Conservation (phyloP, 108 stramenopile species). For the Fragilariopsis cylindrus region DNA sequence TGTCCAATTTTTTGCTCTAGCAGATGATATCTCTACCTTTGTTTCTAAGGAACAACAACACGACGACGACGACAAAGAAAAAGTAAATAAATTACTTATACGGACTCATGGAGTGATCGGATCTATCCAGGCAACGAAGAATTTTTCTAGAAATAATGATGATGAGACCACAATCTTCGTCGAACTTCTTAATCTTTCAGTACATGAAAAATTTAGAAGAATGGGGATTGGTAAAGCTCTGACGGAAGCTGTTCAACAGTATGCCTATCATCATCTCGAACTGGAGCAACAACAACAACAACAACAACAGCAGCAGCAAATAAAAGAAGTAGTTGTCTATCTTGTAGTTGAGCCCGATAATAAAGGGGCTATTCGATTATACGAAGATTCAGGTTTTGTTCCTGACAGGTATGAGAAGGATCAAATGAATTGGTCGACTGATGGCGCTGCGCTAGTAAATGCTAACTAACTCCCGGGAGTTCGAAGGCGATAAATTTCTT, state of each 20-base stretch:
- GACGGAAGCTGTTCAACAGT: slow-evolving; percentile 12
- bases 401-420: not conserved
- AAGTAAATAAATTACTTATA: not conserved
- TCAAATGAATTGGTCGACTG: slow-evolving; percentile 12
- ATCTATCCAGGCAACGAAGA: not conserved
- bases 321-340: not conserved
- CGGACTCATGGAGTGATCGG: slow-evolving; percentile 9
- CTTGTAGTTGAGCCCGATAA: slow-evolving; percentile 9
- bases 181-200: slow-evolving; percentile 12
- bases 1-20: slow-evolving; percentile 8
- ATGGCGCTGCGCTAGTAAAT: too few species aligned
- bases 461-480: too few species aligned
- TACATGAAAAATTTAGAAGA: slow-evolving; percentile 6
- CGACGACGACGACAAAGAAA: not conserved
- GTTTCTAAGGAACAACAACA: not conserved
- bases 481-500: too few species aligned
- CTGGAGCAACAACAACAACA: not conserved
- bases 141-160: not conserved
- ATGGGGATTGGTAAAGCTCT: slow-evolving; percentile 14
- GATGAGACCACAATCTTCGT: not conserved
- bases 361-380: slow-evolving; percentile 8
- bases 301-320: not conserved
- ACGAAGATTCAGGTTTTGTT: slow-evolving; percentile 9
- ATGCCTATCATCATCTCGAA: not conserved
- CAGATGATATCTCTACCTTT: not conserved